Percentiles rank a stretch among this genome's conserved stretches.
Conservation (phyloP, 2,329 filamentous ascomycete genomes). For the Talaromyces sp. region DNA sequence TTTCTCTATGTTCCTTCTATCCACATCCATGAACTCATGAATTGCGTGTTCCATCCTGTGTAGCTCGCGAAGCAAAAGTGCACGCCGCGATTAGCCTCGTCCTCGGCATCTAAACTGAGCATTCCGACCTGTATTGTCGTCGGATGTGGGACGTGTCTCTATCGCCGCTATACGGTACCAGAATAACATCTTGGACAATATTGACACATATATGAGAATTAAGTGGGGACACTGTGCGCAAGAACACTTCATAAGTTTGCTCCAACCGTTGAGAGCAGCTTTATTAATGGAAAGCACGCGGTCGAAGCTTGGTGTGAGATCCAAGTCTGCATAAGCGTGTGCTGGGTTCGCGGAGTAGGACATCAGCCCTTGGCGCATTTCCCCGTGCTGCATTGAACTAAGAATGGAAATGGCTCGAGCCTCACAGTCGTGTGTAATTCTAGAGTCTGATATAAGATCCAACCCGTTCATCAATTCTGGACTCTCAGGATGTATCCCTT, state of each 20-base stretch:
- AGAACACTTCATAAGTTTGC: conserved; percentile 1
- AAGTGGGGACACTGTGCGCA: conserved; percentile 4
- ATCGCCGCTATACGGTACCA: conserved; percentile 8
- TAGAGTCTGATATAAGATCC: not conserved
- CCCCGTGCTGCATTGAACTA: conserved; percentile 4
- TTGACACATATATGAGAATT: conserved; percentile 1
- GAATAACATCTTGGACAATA: conserved; percentile 5
- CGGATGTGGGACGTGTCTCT: not conserved
- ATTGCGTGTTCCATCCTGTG: not conserved
- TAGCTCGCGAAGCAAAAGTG: conserved; percentile 6
- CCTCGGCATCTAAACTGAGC: not conserved
- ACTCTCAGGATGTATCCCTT: not conserved
- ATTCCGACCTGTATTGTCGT: not conserved
- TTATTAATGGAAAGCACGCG: conserved; percentile 3
- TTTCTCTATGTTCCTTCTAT: conserved; percentile 1
- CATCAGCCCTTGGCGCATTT: not conserved
- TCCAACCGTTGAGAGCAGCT: not conserved
- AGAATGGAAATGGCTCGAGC: conserved; percentile 5
- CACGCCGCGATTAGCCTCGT: conserved; percentile 1
- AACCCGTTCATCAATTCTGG: not conserved
- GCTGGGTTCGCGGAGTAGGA: not conserved
- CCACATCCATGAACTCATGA: conserved; percentile 4
- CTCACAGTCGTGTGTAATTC: conserved; percentile 4
- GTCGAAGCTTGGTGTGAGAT: conserved; percentile 1
- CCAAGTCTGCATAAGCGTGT: not conserved